Evolutionary conservation across 768 basidiomycete species (phyloP).

Genomic region (Lactarius trivialis): DNA sequence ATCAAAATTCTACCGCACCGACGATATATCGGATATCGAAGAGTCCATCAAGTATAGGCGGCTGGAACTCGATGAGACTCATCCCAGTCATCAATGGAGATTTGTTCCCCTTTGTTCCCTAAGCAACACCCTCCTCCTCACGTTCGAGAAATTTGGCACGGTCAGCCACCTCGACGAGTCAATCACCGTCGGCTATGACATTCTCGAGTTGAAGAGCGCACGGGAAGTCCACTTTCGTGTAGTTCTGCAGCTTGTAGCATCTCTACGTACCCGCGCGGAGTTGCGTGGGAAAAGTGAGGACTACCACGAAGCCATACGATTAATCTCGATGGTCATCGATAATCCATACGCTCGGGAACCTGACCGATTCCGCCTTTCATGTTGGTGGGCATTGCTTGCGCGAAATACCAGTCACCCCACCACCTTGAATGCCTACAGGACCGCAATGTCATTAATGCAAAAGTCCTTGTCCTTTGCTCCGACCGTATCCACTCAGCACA

Average conservation of each 20-base stretch:
- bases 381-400: too few relatives aligned
- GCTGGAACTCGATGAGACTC: background rate
- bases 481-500: too few relatives aligned
- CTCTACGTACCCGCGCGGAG: background rate
- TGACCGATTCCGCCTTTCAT: too few relatives aligned
- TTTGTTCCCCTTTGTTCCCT: background rate
- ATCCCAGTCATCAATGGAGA: background rate
- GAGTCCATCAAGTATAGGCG: too few relatives aligned
- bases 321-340: background rate
- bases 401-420: too few relatives aligned
- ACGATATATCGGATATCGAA: too few relatives aligned
- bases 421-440: too few relatives aligned
- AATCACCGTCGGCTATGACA: too few relatives aligned
- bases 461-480: too few relatives aligned
- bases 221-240: background rate
- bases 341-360: background rate
- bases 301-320: background rate
- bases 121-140: background rate
- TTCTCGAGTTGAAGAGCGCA: too few relatives aligned
- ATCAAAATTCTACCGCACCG: too few relatives aligned
- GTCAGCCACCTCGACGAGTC: background rate
- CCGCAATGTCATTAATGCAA: too few relatives aligned
- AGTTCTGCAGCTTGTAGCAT: background rate
- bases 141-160: background rate
- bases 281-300: background rate